Conservation (phyloP, 2,329 filamentous ascomycete genomes). For the Hypocreales sp. region DNA sequence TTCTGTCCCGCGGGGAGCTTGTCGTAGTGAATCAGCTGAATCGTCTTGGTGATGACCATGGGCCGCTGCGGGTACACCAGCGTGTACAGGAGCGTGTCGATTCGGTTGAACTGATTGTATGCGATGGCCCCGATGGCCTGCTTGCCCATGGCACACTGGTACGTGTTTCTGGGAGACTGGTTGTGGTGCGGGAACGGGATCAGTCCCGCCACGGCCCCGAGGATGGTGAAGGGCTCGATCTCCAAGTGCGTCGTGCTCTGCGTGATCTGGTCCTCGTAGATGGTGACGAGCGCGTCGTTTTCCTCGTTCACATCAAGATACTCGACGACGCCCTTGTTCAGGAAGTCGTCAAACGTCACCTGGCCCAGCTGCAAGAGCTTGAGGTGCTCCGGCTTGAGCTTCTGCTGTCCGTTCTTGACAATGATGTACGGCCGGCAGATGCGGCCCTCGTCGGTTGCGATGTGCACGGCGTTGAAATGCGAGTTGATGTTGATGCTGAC, state of each 20-base stretch:
- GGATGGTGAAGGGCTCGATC: conserved; percentile 93
- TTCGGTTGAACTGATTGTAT: conserved; percentile 93
- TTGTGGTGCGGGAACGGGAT: conserved; percentile 99
- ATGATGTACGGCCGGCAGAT: conserved; percentile 95
- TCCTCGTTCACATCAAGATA: conserved; percentile 98
- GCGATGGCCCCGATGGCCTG: conserved; percentile 98
- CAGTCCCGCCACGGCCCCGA: conserved; percentile 87
- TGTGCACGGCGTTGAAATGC: conserved; percentile 81
- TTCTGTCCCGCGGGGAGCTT: conserved; percentile 95
- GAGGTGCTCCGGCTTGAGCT: conserved; percentile 64
- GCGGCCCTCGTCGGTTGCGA: conserved; percentile 91
- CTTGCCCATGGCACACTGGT: conserved; percentile 99
- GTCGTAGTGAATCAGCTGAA: conserved; percentile 92
- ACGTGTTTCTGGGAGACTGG: conserved; percentile 95
- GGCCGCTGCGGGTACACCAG: conserved; percentile 96
- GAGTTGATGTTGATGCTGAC: conserved; percentile 94
- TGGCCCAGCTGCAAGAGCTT: conserved; percentile 69
- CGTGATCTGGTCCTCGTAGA: conserved; percentile 75
- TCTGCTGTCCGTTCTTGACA: conserved; percentile 74
- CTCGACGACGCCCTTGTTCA: conserved; percentile 79
- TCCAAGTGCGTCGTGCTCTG: conserved; percentile 83
- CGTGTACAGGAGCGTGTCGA: conserved; percentile 89
- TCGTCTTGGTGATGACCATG: conserved; percentile 94
- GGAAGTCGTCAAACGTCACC: conserved; percentile 85
- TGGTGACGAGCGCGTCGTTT: conserved; percentile 84